These are phyloP conservation scores for Pelargonium citronellum DNA, from an alignment of 441 rosid species.

Conservation along the genomic window DNA sequence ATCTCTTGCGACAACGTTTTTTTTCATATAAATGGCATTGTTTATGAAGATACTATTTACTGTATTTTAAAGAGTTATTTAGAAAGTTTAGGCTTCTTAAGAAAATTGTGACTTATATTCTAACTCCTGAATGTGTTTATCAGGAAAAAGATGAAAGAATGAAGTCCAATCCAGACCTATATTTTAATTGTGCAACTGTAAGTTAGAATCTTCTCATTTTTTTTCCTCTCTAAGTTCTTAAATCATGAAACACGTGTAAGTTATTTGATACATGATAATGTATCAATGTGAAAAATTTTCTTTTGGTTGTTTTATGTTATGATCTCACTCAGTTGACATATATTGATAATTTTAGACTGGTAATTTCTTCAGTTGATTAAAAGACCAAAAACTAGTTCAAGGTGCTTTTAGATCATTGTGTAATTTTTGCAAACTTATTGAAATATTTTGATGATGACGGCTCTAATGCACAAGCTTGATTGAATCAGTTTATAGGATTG, in stretches of 20 bases:
- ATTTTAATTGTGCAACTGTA: constrained; percentile 64
- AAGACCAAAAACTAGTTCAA: background rate
- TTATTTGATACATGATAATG: background rate
- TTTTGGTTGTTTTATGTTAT: background rate
- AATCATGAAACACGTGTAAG: constrained; percentile 3
- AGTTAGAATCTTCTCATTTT: constrained; percentile 25
- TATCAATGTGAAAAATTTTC: background rate
- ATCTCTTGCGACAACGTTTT: background rate
- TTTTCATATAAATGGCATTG: background rate
- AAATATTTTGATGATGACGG: background rate
- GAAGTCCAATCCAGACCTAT: constrained; percentile 64
- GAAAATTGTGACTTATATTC: background rate
- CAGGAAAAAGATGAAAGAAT: constrained; percentile 67
- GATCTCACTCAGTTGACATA: background rate
- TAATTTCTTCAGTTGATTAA: background rate
- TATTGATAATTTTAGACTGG: background rate
- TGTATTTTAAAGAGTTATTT: background rate
- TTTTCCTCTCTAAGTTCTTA: background rate
- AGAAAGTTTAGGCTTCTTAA: background rate
- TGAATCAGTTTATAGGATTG: background rate
- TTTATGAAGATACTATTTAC: background rate
- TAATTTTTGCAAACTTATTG: background rate
- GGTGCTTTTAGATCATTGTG: background rate
- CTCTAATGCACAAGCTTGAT: background rate
- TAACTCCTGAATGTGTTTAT: constrained; percentile 20